Evolutionary conservation across 768 basidiomycete genomes (phyloP), one percentile per base, ranked within the genome.

Genomic region (Agrocybe praecox): DNA sequence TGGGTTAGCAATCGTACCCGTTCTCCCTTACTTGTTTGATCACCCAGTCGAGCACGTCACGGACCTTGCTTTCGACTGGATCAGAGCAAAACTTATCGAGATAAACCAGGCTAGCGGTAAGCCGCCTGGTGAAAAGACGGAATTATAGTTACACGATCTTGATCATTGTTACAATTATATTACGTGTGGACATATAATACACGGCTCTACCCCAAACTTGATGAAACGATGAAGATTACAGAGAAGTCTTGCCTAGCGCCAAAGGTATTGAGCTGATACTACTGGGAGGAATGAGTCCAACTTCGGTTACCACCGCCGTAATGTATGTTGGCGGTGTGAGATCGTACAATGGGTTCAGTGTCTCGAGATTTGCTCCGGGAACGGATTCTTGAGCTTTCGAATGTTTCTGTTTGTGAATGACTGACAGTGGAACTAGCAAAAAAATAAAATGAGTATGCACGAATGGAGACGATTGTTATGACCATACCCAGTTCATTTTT

Each of bases 281-380:
- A 62, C 88, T 94, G 0, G 95, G 93, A 3, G 95, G 95, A 60
- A 96, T 97, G 53, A 98, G 78, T 1, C 96, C 96, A 44, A 96
- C 95, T 74, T 99, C 97, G 2, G 96, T 98, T 53, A 98, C 94
- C 21, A 99, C 93, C 17, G 92, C 96, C 1, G 97, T 96, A 60
- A 99, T 95, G 68, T 86, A 90, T 18, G 84, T 84, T 1, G 96
- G 90, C 1, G 96, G 93, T 2, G 97, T 97, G 44, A 98, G 78
- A 71, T 99, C 97, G 67, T 98, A 99, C 12, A 98, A 72, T 6
- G 96, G 90, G 69, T 90, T 92, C 59, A 97, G 75, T 19, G 89
- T 82, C 62, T 94, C 88, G 15, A 97, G 78, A 62, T 85, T 86
- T 19, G 80, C 71, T 52, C 73, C 67, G 33, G 80, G 71, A 34